A percentile compares a stretch with the other conserved stretches of the same genome.
phyloP scores from a whole-genome alignment of 805 yeast genomes.

The Middelhovenomyces tepae region DNA sequence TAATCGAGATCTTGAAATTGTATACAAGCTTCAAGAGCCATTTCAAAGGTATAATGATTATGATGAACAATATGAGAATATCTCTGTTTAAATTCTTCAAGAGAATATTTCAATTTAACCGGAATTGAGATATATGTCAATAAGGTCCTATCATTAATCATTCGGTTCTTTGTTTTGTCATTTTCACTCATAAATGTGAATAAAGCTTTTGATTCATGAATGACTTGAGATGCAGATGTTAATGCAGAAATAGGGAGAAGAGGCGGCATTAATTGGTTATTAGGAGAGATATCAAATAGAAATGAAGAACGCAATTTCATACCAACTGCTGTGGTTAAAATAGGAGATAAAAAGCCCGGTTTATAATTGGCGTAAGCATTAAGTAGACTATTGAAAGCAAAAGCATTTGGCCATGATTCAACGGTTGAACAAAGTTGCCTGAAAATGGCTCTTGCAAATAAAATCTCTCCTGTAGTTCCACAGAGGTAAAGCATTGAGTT shows the following conservation, averaged over 20 bases:
- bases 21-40: conserved; percentile 60
- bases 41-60: conserved; percentile 44
- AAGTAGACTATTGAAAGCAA: conserved; percentile 25
- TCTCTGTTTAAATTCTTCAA: conserved; percentile 31
- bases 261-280: conserved; percentile 40
- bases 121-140: conserved; percentile 46
- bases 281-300: conserved; percentile 10
- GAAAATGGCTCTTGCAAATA: conserved; percentile 53
- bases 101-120: conserved; percentile 26
- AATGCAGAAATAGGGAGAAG: conserved; percentile 54
- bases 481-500: conserved; percentile 68
- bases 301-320: conserved; percentile 21
- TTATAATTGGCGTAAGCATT: conserved; percentile 25
- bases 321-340: conserved; percentile 22
- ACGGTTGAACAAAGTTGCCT: conserved; percentile 21
- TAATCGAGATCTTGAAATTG: conserved; percentile 44
- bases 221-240: conserved; percentile 33
- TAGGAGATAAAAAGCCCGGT: conserved; percentile 21
- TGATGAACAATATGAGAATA: conserved; percentile 33
- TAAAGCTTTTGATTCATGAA: conserved; percentile 72
- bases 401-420: conserved; percentile 22
- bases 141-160: conserved; percentile 36
- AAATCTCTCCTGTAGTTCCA: conserved; percentile 71
- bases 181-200: conserved; percentile 56
- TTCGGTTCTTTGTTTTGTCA: conserved; percentile 35